Base-by-base conservation (phyloP, 2,329 filamentous ascomycete species). In the Lachnellula subtilissima region DNA sequence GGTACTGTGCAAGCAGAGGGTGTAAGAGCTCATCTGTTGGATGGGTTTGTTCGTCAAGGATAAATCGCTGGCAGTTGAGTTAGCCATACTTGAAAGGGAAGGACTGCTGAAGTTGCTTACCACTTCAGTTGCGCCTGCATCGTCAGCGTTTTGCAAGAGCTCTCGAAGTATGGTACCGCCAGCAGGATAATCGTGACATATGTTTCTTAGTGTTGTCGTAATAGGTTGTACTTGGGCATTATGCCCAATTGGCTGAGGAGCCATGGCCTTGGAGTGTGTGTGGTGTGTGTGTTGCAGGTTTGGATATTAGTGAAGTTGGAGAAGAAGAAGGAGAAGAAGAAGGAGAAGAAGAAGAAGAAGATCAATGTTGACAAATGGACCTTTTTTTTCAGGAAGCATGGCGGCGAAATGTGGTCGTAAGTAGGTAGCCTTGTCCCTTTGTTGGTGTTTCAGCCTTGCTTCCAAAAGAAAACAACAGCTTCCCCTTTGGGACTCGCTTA, bases 141-240 rank as follows among this genome's bases (percentile, higher is more conserved):
- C 94, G 65, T 94, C 92, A 19, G 94, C 94, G 71, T 99, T 99
- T 69, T 97, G 94, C 47, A 99, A 91, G 58, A 97, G 85, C 71
- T 99, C 94, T 76, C 94, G 84, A 17, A 97, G 76, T 6, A 82
- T 87, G 5, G 82, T 89, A 17, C 86, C 92, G 94, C 76, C 97
- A 91, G 67, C 93, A 90, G 11, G 92, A 95, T 71, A 71, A 40
- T 71, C 69, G 25, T 64, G 63, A 55, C 68, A 66, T 9, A 70
- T 68, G 11, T 69, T 70, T 19, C 65, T 65, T 5, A 71, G 61
- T 1, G 68, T 63, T 4, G 57, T 67, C 1, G 65, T 67, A 39
- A 70, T 54, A 2, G 54, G 56, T 40, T 70, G 67, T 3, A 53
- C 50, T 40, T 70, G 67, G 4, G 62, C 62, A 40, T 60, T 57